Evolutionary conservation across 495 filamentous ascomycete genomes (phyloP).

Genomic region (Polyplosphaeria fusca): DNA sequence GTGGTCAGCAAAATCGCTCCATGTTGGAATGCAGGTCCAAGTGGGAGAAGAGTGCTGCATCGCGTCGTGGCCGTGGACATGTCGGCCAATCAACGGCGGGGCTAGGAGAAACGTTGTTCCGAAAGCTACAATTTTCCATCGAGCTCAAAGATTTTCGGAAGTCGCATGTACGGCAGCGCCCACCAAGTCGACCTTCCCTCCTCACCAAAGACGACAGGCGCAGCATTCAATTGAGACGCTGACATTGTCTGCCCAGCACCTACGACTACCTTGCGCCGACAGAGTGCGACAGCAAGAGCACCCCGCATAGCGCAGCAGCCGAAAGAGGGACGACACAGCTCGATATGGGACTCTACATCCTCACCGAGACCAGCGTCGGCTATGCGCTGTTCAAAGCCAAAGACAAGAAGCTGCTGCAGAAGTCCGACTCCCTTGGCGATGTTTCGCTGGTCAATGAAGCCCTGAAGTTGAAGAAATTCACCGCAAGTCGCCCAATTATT

Average conservation of each 20-base stretch:
- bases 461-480: conserved; percentile 93
- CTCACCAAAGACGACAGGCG: neutral
- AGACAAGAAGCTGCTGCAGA: conserved; percentile 95
- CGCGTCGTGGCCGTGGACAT: neutral
- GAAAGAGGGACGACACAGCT: no score
- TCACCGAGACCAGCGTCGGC: conserved; percentile 90
- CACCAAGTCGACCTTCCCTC: neutral
- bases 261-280: no score
- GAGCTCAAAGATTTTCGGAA: neutral
- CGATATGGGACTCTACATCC: conserved; percentile 43
- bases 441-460: conserved; percentile 78
- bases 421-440: conserved; percentile 69
- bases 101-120: no score
- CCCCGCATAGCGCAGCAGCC: no score
- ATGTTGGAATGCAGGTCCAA: neutral
- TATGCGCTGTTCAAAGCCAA: conserved; percentile 97
- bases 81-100: neutral
- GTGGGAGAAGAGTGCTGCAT: neutral
- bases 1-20: no score
- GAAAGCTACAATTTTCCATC: neutral
- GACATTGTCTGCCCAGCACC: no score
- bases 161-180: neutral
- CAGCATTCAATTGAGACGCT: no score
- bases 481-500: conserved; percentile 32
- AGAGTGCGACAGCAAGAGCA: neutral